Evolutionary conservation across 1,139 yeast genomes (phyloP).

Genomic region (Yamadazyma membranifaciens): DNA sequence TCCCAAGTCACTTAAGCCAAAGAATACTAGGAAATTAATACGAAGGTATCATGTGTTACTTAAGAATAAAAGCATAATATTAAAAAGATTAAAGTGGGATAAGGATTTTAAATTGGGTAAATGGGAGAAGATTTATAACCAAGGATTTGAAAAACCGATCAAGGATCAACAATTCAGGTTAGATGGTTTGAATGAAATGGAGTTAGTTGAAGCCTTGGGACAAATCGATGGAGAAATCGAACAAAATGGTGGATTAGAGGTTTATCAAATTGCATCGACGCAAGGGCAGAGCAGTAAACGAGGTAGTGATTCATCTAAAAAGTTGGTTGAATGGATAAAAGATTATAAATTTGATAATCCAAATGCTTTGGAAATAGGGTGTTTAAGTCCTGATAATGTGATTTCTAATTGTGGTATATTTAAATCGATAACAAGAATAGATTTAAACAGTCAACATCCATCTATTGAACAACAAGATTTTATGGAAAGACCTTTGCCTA

Average conservation of each 20-base stretch:
- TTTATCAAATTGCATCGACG: conserved; percentile 84
- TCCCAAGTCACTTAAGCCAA: conserved; percentile 55
- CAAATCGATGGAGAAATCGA: conserved; percentile 59
- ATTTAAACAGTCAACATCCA: conserved; percentile 77
- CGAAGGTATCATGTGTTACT: conserved; percentile 65
- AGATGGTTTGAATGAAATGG: conserved; percentile 17
- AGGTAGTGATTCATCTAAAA: conserved; percentile 90
- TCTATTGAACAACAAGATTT: conserved; percentile 75
- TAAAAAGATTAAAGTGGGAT: conserved; percentile 23
- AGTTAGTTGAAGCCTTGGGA: conserved; percentile 37
- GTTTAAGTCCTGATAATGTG: conserved; percentile 63
- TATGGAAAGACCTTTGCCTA: conserved; percentile 71
- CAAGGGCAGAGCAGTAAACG: conserved; percentile 74
- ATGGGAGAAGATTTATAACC: conserved; percentile 23
- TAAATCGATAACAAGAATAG: conserved; percentile 58
- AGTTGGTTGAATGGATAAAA: conserved; percentile 66
- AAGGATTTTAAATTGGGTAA: conserved; percentile 6
- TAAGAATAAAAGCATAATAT: conserved; percentile 45
- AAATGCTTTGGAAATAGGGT: conserved; percentile 78
- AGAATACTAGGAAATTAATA: conserved; percentile 62
- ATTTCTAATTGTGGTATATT: conserved; percentile 61
- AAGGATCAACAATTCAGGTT: conserved; percentile 19
- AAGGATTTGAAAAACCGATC: conserved; percentile 13
- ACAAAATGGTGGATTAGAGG: conserved; percentile 64
- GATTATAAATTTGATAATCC: conserved; percentile 3